Evolutionary conservation across 75 land plant species (phyloP).

Genomic region (Picea sitchensis): DNA sequence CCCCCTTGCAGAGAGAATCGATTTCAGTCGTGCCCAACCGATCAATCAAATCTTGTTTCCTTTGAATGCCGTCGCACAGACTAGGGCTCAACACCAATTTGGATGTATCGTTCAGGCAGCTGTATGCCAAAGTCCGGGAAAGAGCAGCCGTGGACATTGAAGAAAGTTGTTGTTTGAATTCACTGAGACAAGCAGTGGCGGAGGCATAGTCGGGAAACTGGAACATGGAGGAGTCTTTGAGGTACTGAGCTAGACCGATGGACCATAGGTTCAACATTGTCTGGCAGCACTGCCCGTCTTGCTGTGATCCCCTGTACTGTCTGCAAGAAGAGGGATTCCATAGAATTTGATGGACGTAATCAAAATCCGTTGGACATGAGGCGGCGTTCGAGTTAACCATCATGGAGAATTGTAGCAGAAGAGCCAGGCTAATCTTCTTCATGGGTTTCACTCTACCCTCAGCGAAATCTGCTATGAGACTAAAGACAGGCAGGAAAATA

Average conservation of each 20-base stretch:
- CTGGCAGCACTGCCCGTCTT: slow-evolving; percentile 40
- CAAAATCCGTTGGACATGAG: too few species aligned
- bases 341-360: slow-evolving; percentile 1
- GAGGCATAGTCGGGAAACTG: background rate
- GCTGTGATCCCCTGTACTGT: background rate
- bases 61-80: slow-evolving; percentile 22
- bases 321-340: slow-evolving; percentile 30
- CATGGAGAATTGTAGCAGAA: too few species aligned
- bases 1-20: slow-evolving; percentile 43
- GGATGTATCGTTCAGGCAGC: background rate
- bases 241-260: background rate
- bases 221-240: background rate
- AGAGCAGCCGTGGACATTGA: background rate
- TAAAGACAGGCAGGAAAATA: too few species aligned
- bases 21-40: slow-evolving; percentile 34
- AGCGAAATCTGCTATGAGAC: too few species aligned
- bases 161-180: background rate
- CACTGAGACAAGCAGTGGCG: background rate
- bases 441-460: too few species aligned
- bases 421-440: too few species aligned
- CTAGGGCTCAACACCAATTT: background rate
- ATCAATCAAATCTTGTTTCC: slow-evolving; percentile 29
- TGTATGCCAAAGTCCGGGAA: background rate
- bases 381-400: too few species aligned
- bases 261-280: slow-evolving; percentile 49